Evolutionary conservation across 106 monocot genomes (phyloP).

Genomic region (Gastrodia elata): DNA sequence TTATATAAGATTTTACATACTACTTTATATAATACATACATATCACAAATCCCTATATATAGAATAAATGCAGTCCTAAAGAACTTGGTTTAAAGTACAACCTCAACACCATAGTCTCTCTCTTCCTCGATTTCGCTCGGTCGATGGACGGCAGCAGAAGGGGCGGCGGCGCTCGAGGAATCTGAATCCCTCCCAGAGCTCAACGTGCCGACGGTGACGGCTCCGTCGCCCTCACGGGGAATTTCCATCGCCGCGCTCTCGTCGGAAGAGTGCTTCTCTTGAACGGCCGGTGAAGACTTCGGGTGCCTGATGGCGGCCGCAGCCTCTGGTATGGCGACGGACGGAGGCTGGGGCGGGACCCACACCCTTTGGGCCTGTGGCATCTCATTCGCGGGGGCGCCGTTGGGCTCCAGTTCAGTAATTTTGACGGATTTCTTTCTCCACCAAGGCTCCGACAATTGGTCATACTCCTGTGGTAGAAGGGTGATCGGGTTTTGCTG

Average conservation of each 20-base stretch:
- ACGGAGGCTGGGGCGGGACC: constrained; percentile 88
- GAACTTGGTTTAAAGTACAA: constrained; percentile 3
- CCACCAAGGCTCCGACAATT: constrained; percentile 42
- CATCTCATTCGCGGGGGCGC: constrained; percentile 12
- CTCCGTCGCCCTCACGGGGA: constrained; percentile 9
- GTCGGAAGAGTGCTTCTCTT: constrained; percentile 24
- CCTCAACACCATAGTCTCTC: constrained; percentile 9
- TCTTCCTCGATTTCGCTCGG: constrained; percentile 27
- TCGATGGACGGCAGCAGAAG: not conserved
- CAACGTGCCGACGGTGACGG: not conserved
- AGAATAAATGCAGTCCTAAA: too few species aligned
- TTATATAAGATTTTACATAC: too few species aligned
- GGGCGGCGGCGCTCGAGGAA: not conserved
- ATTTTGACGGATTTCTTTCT: constrained; percentile 43
- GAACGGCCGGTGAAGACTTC: constrained; percentile 17
- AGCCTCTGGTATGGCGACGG: constrained; percentile 72
- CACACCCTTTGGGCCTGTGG: constrained; percentile 33
- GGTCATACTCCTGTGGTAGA: constrained; percentile 12
- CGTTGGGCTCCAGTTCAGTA: constrained; percentile 49
- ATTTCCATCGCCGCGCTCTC: not conserved
- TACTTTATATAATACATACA: too few species aligned
- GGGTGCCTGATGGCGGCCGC: constrained; percentile 72
- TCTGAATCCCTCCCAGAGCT: not conserved
- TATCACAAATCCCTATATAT: too few species aligned
- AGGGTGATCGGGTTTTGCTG: constrained; percentile 10